Base-by-base conservation (phyloP, 768 basidiomycete species). In the Amanita molliuscula region DNA sequence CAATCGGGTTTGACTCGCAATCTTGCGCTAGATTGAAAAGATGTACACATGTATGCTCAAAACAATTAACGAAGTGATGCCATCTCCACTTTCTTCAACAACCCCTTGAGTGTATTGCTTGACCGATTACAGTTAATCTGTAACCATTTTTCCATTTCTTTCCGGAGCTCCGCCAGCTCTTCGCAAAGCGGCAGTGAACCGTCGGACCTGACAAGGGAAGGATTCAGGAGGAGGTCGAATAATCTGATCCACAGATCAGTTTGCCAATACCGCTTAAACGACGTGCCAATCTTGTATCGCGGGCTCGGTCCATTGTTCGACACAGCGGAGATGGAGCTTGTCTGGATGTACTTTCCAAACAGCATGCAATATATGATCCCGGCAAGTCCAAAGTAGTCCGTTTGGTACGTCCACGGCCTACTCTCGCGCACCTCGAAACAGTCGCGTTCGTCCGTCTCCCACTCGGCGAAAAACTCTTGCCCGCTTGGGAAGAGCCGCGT, bases 191-290 rank as follows among this genome's bases (percentile, higher is more conserved):
- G 95, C 37, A 97, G 62, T 13, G 70, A 62, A 15, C 77, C 75
- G 47, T 79, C 78, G 10, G 71, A 60, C 11, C 75, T 72, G 15
- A 79, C 75, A n/a, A 71, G 56, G 33, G 71, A 67, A 1, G 96
- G 86, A 64, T 98, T 98, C 51, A 99, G 79, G 49, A 97, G 67
- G 25, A 85, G 55, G 57, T 94, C 86, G 62, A 99, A 97, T 38
- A 96, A 59, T 47, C 76, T 66, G 29, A 70, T 84, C 91, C 96
- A 95, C 20, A 95, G 65, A 20, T 88, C 85, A 40, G 72, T 77
- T 65, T 98, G 93, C 91, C 96, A 97, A 64, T 99, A 99, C 52
- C 96, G 75, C 62, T 92, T 92, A 59, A 94, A 75, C n/a, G 85
- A 78, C 25, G 82, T 80, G 13, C 78, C 70, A 46, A 92, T 77